phyloP scores from a whole-genome alignment of 179 eudicot genomes.

The Sideroxylon spinosum region DNA sequence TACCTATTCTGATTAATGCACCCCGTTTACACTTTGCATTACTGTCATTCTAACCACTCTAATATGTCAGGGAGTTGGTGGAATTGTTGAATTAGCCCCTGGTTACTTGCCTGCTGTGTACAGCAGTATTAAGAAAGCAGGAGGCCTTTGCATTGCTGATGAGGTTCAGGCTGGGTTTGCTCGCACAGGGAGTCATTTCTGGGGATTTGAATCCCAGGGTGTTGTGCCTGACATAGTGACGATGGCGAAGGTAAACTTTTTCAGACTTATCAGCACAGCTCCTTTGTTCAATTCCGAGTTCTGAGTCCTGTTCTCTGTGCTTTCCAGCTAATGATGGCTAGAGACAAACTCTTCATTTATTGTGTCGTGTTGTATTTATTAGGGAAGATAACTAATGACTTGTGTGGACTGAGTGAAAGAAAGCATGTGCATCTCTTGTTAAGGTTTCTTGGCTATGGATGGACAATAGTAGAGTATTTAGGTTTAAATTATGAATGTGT shows the following conservation, averaged over 20 bases:
- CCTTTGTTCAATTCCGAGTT: neutral
- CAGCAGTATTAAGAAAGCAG: conserved; percentile 64
- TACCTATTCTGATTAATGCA: neutral
- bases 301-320: too few species aligned
- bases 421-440: neutral
- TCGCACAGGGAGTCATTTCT: conserved; percentile 87
- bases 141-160: conserved; percentile 88
- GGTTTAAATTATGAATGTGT: neutral
- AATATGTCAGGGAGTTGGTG: conserved; percentile 80
- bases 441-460: neutral
- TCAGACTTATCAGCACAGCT: neutral
- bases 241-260: conserved; percentile 78
- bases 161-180: conserved; percentile 96
- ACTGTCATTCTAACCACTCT: neutral
- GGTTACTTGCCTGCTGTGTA: conserved; percentile 70
- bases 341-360: neutral
- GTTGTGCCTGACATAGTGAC: conserved; percentile 93
- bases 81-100: conserved; percentile 83
- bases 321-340: neutral
- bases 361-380: neutral
- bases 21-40: neutral
- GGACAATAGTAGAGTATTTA: neutral
- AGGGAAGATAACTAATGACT: neutral
- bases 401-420: too few species aligned
- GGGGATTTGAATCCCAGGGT: conserved; percentile 92